Conservation (phyloP, 2,329 filamentous ascomycete species). For the Sclerotinia spermophila region DNA sequence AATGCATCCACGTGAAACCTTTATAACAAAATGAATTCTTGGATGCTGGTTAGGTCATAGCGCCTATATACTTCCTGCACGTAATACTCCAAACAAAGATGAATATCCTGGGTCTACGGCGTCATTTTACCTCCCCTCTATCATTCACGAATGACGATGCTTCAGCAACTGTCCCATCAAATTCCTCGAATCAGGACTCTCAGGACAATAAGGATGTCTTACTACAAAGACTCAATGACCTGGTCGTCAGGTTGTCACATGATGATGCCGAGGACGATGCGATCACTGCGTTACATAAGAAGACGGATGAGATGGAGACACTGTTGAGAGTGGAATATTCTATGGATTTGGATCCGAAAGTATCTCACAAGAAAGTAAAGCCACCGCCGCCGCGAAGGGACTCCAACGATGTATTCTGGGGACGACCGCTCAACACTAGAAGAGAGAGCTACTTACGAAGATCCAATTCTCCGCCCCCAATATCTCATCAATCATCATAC, state of each 20-base stretch:
- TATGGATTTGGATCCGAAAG: conserved; percentile 15
- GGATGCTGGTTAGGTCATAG: conserved; percentile 10
- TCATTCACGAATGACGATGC: not conserved
- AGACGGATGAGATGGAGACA: conserved; percentile 41
- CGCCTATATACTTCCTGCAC: conserved; percentile 12
- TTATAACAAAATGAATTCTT: conserved; percentile 10
- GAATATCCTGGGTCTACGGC: conserved; percentile 24
- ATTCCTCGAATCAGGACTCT: conserved; percentile 22
- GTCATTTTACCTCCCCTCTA: conserved; percentile 30
- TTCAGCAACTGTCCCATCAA: conserved; percentile 4
- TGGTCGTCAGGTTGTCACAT: conserved; percentile 36
- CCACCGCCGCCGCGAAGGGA: conserved; percentile 18
- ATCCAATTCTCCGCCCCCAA: not conserved
- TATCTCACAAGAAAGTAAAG: conserved; percentile 2
- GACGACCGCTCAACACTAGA: conserved; percentile 28
- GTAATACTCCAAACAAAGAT: conserved; percentile 10
- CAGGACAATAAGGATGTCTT: conserved; percentile 37
- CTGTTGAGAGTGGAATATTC: conserved; percentile 26
- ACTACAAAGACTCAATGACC: conserved; percentile 36
- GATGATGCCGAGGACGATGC: conserved; percentile 33
- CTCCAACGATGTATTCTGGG: conserved; percentile 29
- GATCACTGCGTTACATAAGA: conserved; percentile 36
- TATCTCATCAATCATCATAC: not conserved
- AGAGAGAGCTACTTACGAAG: conserved; percentile 23
- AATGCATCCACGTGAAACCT: conserved; percentile 16